Evolutionary conservation across 306 rosid genomes (phyloP).

Genomic region (Mimosa pudica): DNA sequence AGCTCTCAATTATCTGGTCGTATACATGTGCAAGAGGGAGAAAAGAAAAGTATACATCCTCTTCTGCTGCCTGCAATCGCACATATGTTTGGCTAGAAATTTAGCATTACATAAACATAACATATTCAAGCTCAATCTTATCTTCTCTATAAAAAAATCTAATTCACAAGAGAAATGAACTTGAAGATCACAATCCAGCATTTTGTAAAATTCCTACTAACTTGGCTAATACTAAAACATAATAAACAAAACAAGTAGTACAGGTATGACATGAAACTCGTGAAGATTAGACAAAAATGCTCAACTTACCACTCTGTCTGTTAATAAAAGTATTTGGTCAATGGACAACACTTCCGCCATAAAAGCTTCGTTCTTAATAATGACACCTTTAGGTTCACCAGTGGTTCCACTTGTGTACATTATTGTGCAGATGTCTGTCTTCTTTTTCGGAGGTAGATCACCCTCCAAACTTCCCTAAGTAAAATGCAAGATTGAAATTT

Average conservation of each 20-base stretch:
- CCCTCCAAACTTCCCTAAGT: conserved; percentile 61
- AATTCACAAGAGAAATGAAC: background rate
- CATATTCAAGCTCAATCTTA: background rate
- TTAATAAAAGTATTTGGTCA: conserved; percentile 64
- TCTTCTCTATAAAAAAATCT: background rate
- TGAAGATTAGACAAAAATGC: background rate
- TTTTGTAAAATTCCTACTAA: background rate
- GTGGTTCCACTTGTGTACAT: conserved; percentile 99
- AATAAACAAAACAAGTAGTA: background rate
- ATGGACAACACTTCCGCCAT: conserved; percentile 73
- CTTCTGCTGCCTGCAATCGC: conserved; percentile 58
- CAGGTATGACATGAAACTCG: background rate
- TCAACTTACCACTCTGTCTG: conserved; percentile 70
- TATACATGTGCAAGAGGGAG: conserved; percentile 94
- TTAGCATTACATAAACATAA: background rate
- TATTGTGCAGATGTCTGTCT: conserved; percentile 65
- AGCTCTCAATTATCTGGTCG: conserved; percentile 87
- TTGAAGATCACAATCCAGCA: background rate
- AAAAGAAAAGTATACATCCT: conserved; percentile 86
- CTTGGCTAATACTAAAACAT: background rate
- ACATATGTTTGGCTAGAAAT: conserved; percentile 12
- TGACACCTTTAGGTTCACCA: conserved; percentile 95
- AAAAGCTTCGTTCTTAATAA: conserved; percentile 70
- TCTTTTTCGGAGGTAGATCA: conserved; percentile 67
- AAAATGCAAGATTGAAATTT: background rate